phyloP scores from a whole-genome alignment of 306 rosid species.

The Quercus variabilis region DNA sequence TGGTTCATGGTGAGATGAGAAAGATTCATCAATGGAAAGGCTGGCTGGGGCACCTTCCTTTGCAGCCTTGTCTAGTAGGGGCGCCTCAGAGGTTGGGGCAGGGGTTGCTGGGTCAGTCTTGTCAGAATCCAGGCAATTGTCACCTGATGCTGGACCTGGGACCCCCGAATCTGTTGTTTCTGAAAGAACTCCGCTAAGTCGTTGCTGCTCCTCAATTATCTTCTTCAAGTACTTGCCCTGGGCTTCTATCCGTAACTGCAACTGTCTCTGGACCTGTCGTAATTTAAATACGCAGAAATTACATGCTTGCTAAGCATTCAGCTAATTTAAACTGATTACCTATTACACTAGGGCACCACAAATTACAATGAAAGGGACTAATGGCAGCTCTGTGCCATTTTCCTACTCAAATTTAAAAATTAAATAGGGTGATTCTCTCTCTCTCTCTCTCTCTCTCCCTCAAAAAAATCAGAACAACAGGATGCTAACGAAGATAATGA shows the following conservation, averaged over 20 bases:
- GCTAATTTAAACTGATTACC: neutral
- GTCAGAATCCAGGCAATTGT: slow-evolving; percentile 50
- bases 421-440: neutral
- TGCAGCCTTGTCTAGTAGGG: slow-evolving; percentile 60
- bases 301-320: neutral
- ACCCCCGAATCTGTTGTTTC: slow-evolving; percentile 54
- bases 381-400: neutral
- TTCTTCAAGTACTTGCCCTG: slow-evolving; percentile 96
- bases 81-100: slow-evolving; percentile 65
- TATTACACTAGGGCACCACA: neutral
- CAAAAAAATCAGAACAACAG: neutral
- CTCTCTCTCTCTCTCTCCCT: neutral
- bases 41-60: slow-evolving; percentile 66
- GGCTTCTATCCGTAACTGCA: slow-evolving; percentile 91
- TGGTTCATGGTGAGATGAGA: slow-evolving; percentile 81
- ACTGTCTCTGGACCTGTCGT: slow-evolving; percentile 95
- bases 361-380: neutral
- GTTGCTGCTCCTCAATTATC: slow-evolving; percentile 96
- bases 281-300: neutral
- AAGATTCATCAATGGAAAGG: slow-evolving; percentile 74
- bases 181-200: slow-evolving; percentile 76
- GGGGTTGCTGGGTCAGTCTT: slow-evolving; percentile 92
- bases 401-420: neutral
- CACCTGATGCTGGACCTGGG: slow-evolving; percentile 40
- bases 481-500: neutral